Percentiles rank a stretch among this genome's conserved stretches.
phyloP scores from a whole-genome alignment of 805 yeast genomes.

The Yarrowia deformans region DNA sequence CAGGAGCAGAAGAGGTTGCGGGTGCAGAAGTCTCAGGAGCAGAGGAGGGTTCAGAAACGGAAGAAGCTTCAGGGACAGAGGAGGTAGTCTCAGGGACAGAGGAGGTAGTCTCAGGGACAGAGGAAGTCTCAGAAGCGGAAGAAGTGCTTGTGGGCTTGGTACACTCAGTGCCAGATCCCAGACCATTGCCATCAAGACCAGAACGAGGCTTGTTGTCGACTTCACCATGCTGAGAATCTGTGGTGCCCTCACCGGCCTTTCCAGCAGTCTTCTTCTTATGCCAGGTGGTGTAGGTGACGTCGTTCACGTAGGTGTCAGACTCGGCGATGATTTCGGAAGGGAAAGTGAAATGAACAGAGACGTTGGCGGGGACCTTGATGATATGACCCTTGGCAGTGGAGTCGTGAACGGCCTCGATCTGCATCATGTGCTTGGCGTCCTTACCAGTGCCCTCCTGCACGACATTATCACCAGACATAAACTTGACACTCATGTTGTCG shows the following conservation, averaged over 20 bases:
- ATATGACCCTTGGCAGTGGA: background rate
- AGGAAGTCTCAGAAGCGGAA: background rate
- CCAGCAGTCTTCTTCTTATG: background rate
- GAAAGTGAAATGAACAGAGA: background rate
- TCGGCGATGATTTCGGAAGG: constrained; percentile 1
- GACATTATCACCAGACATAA: background rate
- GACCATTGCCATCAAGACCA: background rate
- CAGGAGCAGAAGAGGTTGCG: too few relatives aligned
- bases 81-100: background rate
- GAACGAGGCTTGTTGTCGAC: background rate
- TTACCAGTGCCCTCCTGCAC: background rate
- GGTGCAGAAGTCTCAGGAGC: background rate
- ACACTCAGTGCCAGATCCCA: background rate
- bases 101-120: too few relatives aligned
- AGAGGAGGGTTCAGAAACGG: background rate
- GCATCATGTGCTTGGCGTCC: background rate
- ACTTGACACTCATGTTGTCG: background rate
- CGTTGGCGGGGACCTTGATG: background rate
- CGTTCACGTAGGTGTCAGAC: background rate
- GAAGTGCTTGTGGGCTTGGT: background rate
- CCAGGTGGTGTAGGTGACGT: background rate
- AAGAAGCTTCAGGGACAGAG: background rate
- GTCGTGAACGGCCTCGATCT: background rate
- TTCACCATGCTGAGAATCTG: background rate
- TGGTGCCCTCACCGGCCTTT: background rate